Conservation (phyloP, 768 basidiomycete genomes). For the Strobilomyces echinocephalus region DNA sequence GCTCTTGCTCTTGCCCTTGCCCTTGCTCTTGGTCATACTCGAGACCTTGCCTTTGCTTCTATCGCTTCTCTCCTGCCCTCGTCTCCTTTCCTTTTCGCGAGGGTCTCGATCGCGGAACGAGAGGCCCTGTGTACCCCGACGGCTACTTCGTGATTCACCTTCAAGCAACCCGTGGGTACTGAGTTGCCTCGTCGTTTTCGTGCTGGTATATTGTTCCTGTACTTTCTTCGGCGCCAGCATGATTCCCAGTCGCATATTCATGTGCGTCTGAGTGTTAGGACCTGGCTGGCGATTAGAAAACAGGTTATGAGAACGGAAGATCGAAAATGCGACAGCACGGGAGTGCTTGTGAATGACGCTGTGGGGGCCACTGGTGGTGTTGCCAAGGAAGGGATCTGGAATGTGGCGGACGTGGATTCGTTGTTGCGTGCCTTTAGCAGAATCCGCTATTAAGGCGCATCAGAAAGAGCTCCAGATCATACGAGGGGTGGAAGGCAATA, state of each 20-base stretch:
- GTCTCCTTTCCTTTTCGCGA: conserved; percentile 23
- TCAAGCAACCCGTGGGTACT: conserved; percentile 64
- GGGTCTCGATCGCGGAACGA: conserved; percentile 17
- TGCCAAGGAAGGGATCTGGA: conserved; percentile 43
- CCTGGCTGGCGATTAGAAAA: conserved; percentile 16
- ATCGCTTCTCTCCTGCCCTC: conserved; percentile 17
- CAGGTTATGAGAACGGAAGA: conserved; percentile 57
- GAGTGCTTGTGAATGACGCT: conserved; percentile 81
- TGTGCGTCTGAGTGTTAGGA: conserved; percentile 17
- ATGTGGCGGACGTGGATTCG: conserved; percentile 60
- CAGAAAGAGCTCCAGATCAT: neutral
- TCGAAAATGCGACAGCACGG: conserved; percentile 71
- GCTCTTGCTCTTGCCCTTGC: conserved; percentile 21
- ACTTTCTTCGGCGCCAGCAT: conserved; percentile 69
- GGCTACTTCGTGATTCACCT: conserved; percentile 30
- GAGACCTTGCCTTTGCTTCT: conserved; percentile 15
- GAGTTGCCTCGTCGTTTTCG: conserved; percentile 64
- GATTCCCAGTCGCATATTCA: conserved; percentile 38
- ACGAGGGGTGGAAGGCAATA: neutral
- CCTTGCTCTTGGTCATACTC: conserved; percentile 32
- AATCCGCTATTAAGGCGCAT: conserved; percentile 35
- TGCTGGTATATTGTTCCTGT: conserved; percentile 76
- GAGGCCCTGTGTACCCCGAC: conserved; percentile 14
- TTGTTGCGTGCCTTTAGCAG: conserved; percentile 59
- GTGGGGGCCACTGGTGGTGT: conserved; percentile 49